Evolutionary conservation across 805 yeast species (phyloP).

Genomic region (Yarrowia keelungensis): DNA sequence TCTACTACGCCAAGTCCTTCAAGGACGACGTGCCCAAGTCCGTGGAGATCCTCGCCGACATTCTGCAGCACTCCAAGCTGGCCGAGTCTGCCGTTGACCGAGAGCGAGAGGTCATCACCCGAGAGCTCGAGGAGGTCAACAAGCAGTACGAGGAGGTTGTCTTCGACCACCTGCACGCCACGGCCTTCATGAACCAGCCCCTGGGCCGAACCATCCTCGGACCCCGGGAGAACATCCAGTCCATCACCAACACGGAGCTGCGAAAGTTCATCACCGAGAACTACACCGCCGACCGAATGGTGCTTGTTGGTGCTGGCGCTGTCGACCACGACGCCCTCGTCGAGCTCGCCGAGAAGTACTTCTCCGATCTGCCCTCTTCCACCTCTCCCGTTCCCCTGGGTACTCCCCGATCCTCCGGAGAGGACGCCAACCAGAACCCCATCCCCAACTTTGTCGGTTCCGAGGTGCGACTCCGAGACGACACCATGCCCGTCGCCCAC

Average conservation of each 20-base stretch:
- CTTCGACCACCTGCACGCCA: slow-evolving; percentile 94
- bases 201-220: slow-evolving; percentile 97
- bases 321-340: slow-evolving; percentile 88
- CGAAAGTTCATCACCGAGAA: slow-evolving; percentile 80
- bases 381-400: slow-evolving; percentile 71
- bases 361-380: slow-evolving; percentile 59
- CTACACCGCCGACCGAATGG: slow-evolving; percentile 97
- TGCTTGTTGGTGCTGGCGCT: slow-evolving; percentile 92
- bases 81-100: slow-evolving; percentile 88
- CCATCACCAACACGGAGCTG: slow-evolving; percentile 78
- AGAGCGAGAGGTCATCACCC: slow-evolving; percentile 93
- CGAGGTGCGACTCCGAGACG: slow-evolving; percentile 83
- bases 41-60: slow-evolving; percentile 87
- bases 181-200: slow-evolving; percentile 88
- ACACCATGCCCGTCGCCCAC: slow-evolving; percentile 84
- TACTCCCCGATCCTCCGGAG: slow-evolving; percentile 65
- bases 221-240: slow-evolving; percentile 84
- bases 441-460: slow-evolving; percentile 85
- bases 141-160: slow-evolving; percentile 98
- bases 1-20: slow-evolving; percentile 90
- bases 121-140: slow-evolving; percentile 97
- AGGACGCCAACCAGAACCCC: slow-evolving; percentile 65
- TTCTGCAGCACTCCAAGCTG: slow-evolving; percentile 82
- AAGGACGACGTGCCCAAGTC: slow-evolving; percentile 81
- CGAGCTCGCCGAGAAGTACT: slow-evolving; percentile 72